These are phyloP conservation scores for Phlebiopsis flavidoalba DNA, from an alignment of 768 basidiomycete species.

Conservation along the genomic window DNA sequence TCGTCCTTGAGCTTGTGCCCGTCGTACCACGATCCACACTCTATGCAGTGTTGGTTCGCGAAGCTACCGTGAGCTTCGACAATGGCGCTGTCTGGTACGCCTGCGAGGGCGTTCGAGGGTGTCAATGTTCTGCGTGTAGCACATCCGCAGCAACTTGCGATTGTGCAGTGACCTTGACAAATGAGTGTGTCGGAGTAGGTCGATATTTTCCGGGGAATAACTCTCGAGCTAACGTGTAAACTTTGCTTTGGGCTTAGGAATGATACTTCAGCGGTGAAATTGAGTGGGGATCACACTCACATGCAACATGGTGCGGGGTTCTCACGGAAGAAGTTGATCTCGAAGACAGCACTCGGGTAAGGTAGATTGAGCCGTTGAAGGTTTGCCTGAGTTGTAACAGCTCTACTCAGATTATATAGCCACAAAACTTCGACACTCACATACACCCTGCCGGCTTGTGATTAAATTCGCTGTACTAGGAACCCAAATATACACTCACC, in stretches of 20 bases:
- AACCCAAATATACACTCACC: slow-evolving; percentile 16
- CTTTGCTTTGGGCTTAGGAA: slow-evolving; percentile 25
- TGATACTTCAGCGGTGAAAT: background rate
- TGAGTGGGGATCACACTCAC: slow-evolving; percentile 37
- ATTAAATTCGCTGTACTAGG: background rate
- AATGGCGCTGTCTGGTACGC: slow-evolving; percentile 66
- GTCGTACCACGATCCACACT: slow-evolving; percentile 57
- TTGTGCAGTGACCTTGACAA: slow-evolving; percentile 77
- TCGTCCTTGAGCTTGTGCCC: slow-evolving; percentile 62
- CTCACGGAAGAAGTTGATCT: slow-evolving; percentile 76
- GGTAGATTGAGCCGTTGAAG: slow-evolving; percentile 74
- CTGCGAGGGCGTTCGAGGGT: slow-evolving; percentile 84
- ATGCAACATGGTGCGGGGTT: slow-evolving; percentile 83
- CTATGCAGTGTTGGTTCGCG: slow-evolving; percentile 78
- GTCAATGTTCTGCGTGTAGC: slow-evolving; percentile 92
- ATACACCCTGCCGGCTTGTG: slow-evolving; percentile 15
- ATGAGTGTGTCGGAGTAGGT: slow-evolving; percentile 87
- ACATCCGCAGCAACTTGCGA: slow-evolving; percentile 63
- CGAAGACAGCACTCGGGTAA: slow-evolving; percentile 94
- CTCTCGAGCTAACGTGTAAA: slow-evolving; percentile 91
- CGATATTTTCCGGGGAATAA: slow-evolving; percentile 88
- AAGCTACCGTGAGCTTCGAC: slow-evolving; percentile 98
- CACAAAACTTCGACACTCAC: slow-evolving; percentile 5
- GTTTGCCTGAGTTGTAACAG: slow-evolving; percentile 49
- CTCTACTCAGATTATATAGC: background rate